Evolutionary conservation across 768 basidiomycete genomes (phyloP), one percentile per base, ranked within the genome.

Genomic region (Pleurotus sapidus): DNA sequence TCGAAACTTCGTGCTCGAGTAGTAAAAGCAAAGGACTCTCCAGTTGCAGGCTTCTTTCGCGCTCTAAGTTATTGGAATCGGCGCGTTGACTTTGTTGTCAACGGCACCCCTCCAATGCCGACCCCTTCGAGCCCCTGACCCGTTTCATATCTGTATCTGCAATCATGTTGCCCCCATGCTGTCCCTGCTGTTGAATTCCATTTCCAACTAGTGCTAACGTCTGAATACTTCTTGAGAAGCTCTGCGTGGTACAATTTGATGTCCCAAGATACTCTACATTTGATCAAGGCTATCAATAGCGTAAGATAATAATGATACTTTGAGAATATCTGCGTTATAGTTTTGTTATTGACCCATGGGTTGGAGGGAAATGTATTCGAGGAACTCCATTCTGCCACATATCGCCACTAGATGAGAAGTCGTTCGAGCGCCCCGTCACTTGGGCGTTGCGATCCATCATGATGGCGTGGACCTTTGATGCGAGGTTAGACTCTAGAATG

Each of bases 401-500:
- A 30, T 54, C 51, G 14, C 39, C 39, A 17, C 37, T 39, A 46
- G 55, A 39, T 14, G 43, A 14, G 43, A 47, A 20, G n/a, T 56
- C 57, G 40, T 27, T 56, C n/a, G 57, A 23, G 11, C 80, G 72
- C 48, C 81, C 80, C 24, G 79, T 82, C 49, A 81, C 71, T 60
- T 81, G 80, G 14, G 81, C 81, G 70, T 86, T 88, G 58, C 86
- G 77, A 42, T 89, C 87, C 84, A 89, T 84, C 86, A 91, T 86
- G 59, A 91, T 80, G 47, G 81, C 77, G 64, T 90, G 88, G 54
- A 86, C 68, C 83, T 86, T 64, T 57, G 55, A 57, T 12, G 15
- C 43, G 1, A 27, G 24, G 12, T 37, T 61, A 58, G 49, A 57
- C n/a, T 17, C 48, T 39, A 47, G 27, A 46, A 49, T 37, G 43